A percentile compares a stretch with the other conserved stretches of the same genome.
These are phyloP conservation scores for Talaromyces sp. DNA, from an alignment of 2,329 filamentous ascomycete species.

Conservation along the genomic window DNA sequence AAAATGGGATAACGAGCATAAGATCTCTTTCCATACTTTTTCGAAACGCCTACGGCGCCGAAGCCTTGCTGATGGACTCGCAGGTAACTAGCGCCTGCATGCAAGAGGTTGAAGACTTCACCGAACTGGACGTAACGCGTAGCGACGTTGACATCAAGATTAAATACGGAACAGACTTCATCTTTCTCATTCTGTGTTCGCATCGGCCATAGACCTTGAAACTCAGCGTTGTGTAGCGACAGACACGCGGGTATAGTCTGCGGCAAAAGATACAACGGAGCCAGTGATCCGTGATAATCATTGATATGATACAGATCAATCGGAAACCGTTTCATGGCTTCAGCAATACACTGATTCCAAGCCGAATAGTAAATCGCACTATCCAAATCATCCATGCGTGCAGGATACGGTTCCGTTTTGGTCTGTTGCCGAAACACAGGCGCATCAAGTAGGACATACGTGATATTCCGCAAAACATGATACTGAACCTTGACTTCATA, in stretches of 20 bases:
- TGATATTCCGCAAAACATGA: slow-evolving; percentile 64
- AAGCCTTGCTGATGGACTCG: slow-evolving; percentile 67
- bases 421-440: slow-evolving; percentile 66
- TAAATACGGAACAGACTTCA: slow-evolving; percentile 66
- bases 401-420: slow-evolving; percentile 62
- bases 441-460: slow-evolving; percentile 65
- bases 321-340: slow-evolving; percentile 61
- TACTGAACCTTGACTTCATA: slow-evolving; percentile 66
- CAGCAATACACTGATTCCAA: slow-evolving; percentile 69
- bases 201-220: slow-evolving; percentile 69
- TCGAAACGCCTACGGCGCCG: slow-evolving; percentile 66
- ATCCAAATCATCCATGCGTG: slow-evolving; percentile 68
- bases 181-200: slow-evolving; percentile 59
- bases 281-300: slow-evolving; percentile 63
- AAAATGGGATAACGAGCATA: slow-evolving; percentile 68
- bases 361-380: slow-evolving; percentile 68
- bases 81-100: slow-evolving; percentile 65
- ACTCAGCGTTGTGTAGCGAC: slow-evolving; percentile 68
- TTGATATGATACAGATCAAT: slow-evolving; percentile 67
- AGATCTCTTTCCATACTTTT: slow-evolving; percentile 66
- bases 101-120: slow-evolving; percentile 67
- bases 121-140: slow-evolving; percentile 65
- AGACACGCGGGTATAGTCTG: slow-evolving; percentile 61
- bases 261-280: slow-evolving; percentile 64
- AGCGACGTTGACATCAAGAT: slow-evolving; percentile 57